These are phyloP conservation scores for Ascosphaera apis DNA, from an alignment of 2,329 filamentous ascomycete genomes.

Conservation along the genomic window DNA sequence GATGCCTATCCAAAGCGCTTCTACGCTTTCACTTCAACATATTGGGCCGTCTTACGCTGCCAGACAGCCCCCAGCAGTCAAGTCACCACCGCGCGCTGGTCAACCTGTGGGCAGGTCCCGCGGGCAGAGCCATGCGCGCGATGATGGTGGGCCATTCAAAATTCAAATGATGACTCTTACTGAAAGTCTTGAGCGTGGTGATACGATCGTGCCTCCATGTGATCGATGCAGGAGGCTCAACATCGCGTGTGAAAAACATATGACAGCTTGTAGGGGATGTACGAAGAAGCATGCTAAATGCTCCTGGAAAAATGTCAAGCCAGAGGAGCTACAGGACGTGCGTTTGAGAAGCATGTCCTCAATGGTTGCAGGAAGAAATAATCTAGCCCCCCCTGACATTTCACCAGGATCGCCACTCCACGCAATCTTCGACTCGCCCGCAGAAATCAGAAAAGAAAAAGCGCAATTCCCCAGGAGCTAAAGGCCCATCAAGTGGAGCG, in stretches of 20 bases:
- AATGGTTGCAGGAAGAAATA: too few relatives aligned
- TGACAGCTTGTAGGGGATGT: conserved; percentile 68
- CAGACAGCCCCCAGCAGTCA: too few relatives aligned
- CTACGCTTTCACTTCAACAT: too few relatives aligned
- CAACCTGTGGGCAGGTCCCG: too few relatives aligned
- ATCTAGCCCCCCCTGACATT: too few relatives aligned
- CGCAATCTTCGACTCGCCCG: too few relatives aligned
- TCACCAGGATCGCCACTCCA: too few relatives aligned
- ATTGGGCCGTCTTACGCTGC: too few relatives aligned
- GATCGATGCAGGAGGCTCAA: conserved; percentile 60
- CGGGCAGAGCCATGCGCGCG: conserved; percentile 29
- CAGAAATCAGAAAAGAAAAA: conserved; percentile 3
- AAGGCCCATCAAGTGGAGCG: too few relatives aligned
- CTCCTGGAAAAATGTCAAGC: conserved; percentile 59
- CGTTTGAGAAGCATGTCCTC: too few relatives aligned
- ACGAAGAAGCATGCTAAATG: conserved; percentile 82
- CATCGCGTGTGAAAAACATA: conserved; percentile 63
- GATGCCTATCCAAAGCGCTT: too few relatives aligned
- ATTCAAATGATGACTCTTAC: conserved; percentile 49
- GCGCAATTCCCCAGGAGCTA: conserved; percentile 6
- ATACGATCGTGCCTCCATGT: conserved; percentile 57
- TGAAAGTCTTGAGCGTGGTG: conserved; percentile 51
- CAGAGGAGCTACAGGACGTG: conserved; percentile 40
- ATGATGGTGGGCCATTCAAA: conserved; percentile 36
- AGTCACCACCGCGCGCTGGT: too few relatives aligned